Percentiles rank a stretch among this genome's conserved stretches.
Evolutionary conservation across 2,329 filamentous ascomycete genomes (phyloP).

Genomic region (Colletotrichum siamense): DNA sequence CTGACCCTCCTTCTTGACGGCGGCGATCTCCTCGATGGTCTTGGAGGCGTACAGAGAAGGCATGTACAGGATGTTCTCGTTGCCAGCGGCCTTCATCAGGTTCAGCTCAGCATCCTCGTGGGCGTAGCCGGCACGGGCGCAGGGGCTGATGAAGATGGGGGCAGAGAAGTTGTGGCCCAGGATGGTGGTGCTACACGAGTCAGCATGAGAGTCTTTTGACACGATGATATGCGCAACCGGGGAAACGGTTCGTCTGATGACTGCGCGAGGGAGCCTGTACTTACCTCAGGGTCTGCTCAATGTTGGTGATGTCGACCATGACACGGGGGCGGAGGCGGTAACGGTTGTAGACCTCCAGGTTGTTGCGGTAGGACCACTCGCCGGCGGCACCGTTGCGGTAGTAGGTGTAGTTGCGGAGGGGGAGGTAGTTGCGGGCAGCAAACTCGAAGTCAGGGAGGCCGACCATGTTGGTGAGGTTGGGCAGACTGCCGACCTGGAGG

Average conservation of each 20-base stretch:
- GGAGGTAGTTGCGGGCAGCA: constrained; percentile 54
- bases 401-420: constrained; percentile 56
- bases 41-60: constrained; percentile 37
- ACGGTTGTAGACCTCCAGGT: constrained; percentile 58
- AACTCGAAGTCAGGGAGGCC: constrained; percentile 61
- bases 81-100: constrained; percentile 53
- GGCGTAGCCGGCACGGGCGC: constrained; percentile 48
- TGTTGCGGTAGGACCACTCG: constrained; percentile 63
- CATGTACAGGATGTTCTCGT: constrained; percentile 58
- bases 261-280: constrained; percentile 8
- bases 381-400: constrained; percentile 61
- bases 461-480: constrained; percentile 48
- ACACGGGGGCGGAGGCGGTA: constrained; percentile 53
- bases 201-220: background rate
- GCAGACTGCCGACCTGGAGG: constrained; percentile 40
- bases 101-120: constrained; percentile 53
- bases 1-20: constrained; percentile 39
- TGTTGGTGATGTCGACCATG: constrained; percentile 53
- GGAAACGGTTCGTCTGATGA: background rate
- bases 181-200: constrained; percentile 46
- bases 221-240: background rate
- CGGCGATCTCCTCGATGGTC: constrained; percentile 42
- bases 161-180: constrained; percentile 58
- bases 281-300: constrained; percentile 42
- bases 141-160: constrained; percentile 61